Evolutionary conservation across 805 yeast genomes (phyloP), one percentile per base, ranked within the genome.

Genomic region (Torulaspora maleeae): DNA sequence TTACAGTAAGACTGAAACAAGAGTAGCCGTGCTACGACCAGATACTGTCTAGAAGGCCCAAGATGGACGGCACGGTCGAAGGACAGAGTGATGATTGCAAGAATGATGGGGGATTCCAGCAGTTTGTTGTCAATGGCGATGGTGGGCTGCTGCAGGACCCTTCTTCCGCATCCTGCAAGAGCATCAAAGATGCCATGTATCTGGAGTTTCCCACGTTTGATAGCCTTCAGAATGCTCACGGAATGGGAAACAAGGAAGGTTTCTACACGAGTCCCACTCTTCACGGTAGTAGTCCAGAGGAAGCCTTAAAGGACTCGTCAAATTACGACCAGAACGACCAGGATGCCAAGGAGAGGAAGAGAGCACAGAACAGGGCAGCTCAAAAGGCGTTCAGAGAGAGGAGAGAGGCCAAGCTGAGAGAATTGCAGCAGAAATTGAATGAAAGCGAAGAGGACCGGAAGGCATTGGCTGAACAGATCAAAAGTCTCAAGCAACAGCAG

Each of bases 351-450:
- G 68, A 74, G 51, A 80, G 78, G 61, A 75, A 86, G 42, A 84
- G 80, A 59, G 88, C 87, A 2, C 93, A 83, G 61, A 86, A 86
- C 60, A 71, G 95, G 56, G 90, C 90, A 9, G 95, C 95, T 1
- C 95, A 87, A 66, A 72, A 89, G 53, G 95, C 95, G 2, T 87
- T 85, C 64, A 71, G 95, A 49, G 90, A 86, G 63, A 77, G 95
- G 40, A 85, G 83, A 62, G 93, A 85, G 61, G 77, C 78, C 41
- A 80, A 76, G 54, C 65, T 84, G 49, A 82, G 81, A 59, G 89
- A 83, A 54, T 70, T 87, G 35, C 82, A 83, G 52, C 66, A 66
- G 3, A 80, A 79, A 60, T 66, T 87, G 49, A 66, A 69, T 13
- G 70, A 73, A 47, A 76, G 84, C 34, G 91, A 83, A 59, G 66